Conservation (phyloP, 176 grass and related monocot species). For the Oryza nivara region DNA sequence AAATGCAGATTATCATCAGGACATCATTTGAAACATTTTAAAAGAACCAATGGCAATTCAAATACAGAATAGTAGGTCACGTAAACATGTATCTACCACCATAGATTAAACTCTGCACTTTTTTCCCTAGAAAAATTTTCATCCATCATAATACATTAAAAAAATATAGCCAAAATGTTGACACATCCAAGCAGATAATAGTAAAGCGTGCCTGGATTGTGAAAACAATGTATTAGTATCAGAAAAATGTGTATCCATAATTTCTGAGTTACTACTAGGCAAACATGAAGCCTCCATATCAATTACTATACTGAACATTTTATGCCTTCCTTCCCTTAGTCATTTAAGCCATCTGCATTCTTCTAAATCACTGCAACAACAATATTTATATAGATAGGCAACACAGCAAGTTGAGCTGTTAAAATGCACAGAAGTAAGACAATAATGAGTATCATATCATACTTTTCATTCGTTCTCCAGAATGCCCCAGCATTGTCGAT, state of each 20-base stretch:
- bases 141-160: not conserved
- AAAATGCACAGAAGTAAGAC: conserved; percentile 35
- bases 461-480: conserved; percentile 88
- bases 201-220: not conserved
- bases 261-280: conserved; percentile 23
- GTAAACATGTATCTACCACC: not conserved
- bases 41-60: not conserved
- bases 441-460: conserved; percentile 30
- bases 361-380: conserved; percentile 29
- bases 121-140: not conserved
- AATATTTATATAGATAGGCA: conserved; percentile 25
- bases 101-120: not conserved
- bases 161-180: conserved; percentile 8
- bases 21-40: conserved; percentile 23
- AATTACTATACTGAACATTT: conserved; percentile 19
- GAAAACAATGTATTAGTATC: conserved; percentile 3
- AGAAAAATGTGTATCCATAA: not conserved
- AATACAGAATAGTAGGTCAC: not conserved
- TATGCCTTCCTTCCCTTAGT: conserved; percentile 20
- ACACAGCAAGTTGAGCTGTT: not conserved
- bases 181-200: not conserved
- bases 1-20: conserved; percentile 9
- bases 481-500: conserved; percentile 82
- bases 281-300: conserved; percentile 16
- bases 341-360: conserved; percentile 38